Evolutionary conservation across 768 basidiomycete species (phyloP), one percentile per base, ranked within the genome.

Genomic region (Auricularia sp.): DNA sequence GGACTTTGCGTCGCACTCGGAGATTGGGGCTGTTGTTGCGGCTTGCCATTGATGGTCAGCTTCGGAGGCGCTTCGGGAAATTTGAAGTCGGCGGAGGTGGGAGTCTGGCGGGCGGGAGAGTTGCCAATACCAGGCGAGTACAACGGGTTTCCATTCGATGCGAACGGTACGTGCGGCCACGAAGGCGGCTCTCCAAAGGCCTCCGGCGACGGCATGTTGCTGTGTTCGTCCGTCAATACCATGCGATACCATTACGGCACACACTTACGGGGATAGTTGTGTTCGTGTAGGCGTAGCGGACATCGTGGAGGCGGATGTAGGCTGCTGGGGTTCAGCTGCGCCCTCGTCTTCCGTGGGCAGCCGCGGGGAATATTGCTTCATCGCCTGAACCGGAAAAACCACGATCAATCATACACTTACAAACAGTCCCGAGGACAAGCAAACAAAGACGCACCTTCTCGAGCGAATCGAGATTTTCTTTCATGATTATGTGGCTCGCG

Each of bases 1-100:
- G 88, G 87, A 1, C 86, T 85, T 16, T 63, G 42, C 29, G 64
- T 36, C n/a, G 63, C 11, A 2, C 24, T 7, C 8, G 24, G 56
- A 13, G 56, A 29, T 18, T 59, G 56, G 4, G 29, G 16, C 7
- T 13, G 13, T 14, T 34, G 16, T 29, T 14, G 56, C 56, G 14
- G 56, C 24, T 59, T 59, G 24, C 56, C 56, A 24, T 59, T 59
- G 56, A 59, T 59, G 56, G 56, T 59, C 16, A 59, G 56, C 24
- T 59, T 59, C 16, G 56, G 56, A 7, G 56, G 56, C 7, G 56
- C 56, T 14, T 59, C 56, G 16, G 56, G 56, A 35, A 59, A 59
- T 29, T 59, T 14, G 56, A 59, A 59, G 14, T 51, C 6, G 11
- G 11, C 47, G 47, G 18, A 16, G 24, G 56, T 59, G 24, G 56